Conservation (phyloP, 345 rosid species). For the Lenwebbia sp. region DNA sequence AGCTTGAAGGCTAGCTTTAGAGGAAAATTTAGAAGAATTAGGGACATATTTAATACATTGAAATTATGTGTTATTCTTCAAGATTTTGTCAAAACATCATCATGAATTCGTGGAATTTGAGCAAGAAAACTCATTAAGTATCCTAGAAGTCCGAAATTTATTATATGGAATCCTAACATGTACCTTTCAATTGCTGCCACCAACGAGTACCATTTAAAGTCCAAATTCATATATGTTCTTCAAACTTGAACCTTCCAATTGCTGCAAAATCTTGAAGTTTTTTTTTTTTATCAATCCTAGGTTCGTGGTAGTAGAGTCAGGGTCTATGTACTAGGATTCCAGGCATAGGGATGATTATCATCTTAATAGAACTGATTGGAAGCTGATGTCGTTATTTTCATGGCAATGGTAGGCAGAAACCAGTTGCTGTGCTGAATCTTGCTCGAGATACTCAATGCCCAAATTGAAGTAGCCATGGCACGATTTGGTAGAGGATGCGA, state of each 20-base stretch:
- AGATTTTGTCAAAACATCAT: not conserved
- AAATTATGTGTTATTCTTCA: too few relatives aligned
- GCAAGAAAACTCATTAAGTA: not conserved
- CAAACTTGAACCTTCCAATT: not conserved
- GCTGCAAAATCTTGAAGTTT: not conserved
- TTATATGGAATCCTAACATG: not conserved
- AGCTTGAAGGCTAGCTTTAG: too few relatives aligned
- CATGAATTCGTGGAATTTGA: not conserved
- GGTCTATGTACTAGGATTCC: not conserved
- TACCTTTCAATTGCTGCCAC: not conserved
- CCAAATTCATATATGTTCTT: not conserved
- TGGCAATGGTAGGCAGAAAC: fast-evolving
- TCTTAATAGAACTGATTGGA: not conserved
- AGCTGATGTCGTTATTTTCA: not conserved
- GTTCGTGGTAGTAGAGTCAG: not conserved
- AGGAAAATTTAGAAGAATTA: too few relatives aligned
- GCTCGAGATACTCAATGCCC: not conserved
- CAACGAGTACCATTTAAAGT: not conserved
- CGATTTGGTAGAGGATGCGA: not conserved
- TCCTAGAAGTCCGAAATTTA: not conserved
- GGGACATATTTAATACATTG: too few relatives aligned
- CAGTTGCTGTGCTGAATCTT: not conserved
- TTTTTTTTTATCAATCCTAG: not conserved
- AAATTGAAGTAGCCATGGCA: not conserved
- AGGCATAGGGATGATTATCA: not conserved